phyloP scores from a whole-genome alignment of 306 rosid genomes.

The Casuarina cunninghamiana region DNA sequence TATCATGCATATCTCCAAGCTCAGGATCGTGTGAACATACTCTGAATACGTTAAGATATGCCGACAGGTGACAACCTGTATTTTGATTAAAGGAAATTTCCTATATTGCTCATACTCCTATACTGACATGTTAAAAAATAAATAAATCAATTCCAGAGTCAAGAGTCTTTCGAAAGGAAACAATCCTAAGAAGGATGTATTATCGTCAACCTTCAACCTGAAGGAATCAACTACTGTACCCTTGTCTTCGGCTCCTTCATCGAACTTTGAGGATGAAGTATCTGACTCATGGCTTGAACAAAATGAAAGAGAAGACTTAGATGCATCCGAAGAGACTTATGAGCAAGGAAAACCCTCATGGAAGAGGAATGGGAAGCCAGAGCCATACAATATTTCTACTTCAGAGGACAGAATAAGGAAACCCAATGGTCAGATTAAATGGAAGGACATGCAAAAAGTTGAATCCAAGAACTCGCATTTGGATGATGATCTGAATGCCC shows the following conservation, averaged over 20 bases:
- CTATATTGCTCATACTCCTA: slow-evolving; percentile 18
- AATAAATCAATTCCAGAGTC: slow-evolving; percentile 51
- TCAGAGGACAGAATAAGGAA: slow-evolving; percentile 64
- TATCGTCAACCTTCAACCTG: slow-evolving; percentile 67
- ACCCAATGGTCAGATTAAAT: slow-evolving; percentile 65
- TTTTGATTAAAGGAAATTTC: slow-evolving; percentile 11
- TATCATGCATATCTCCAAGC: slow-evolving; percentile 99
- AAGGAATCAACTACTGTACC: slow-evolving; percentile 82
- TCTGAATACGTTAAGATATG: slow-evolving; percentile 92
- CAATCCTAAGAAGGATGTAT: slow-evolving; percentile 75
- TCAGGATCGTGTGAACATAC: slow-evolving; percentile 98
- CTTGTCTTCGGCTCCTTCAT: slow-evolving; percentile 60
- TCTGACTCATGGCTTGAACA: slow-evolving; percentile 62
- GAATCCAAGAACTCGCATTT: slow-evolving; percentile 53
- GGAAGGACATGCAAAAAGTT: slow-evolving; percentile 69
- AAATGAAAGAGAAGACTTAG: slow-evolving; percentile 68
- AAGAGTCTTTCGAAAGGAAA: slow-evolving; percentile 92
- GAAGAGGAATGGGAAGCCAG: slow-evolving; percentile 80
- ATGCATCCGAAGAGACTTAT: slow-evolving; percentile 65
- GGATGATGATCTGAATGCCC: slow-evolving; percentile 83
- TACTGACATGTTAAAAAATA: slow-evolving; percentile 24
- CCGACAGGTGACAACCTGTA: slow-evolving; percentile 69
- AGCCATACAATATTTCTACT: slow-evolving; percentile 43
- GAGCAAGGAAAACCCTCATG: slow-evolving; percentile 70
- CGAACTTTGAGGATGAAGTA: slow-evolving; percentile 55